Base-by-base conservation (phyloP, 768 basidiomycete genomes). In the Fibroporia radiculosa region DNA sequence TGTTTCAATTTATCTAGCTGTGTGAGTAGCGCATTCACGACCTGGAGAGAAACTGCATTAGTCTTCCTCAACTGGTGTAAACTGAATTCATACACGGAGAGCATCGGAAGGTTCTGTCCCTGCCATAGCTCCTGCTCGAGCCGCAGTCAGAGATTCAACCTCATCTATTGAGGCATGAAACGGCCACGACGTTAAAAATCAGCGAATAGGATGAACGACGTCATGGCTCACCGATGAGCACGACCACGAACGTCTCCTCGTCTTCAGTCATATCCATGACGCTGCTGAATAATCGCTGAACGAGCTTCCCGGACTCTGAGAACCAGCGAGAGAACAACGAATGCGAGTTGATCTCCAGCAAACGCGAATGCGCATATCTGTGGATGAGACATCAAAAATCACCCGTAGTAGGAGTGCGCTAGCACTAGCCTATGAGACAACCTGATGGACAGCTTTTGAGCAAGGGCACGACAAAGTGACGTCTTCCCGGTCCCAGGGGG, bases 251-350 rank as follows among this genome's bases (percentile, higher is more conserved):
- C 13, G 79, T 78, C 45, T 83, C 80, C 50, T 93, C 89, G 55
- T 97, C 93, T 40, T 96, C 93, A 0, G 88, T 84, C 65, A 98
- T 74, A 52, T 96, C 93, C 29, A 76, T 87, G 45, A 99, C 91
- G 47, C 76, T 86, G 29, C 73, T 77, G 60, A 98, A 99, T 14
- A 99, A 70, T 37, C 86, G 78, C 57, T 98, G 95, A 1, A 99
- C 96, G 23, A 99, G 79, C 63, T 99, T 99, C 13, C 96, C 96
- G 0, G 93, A 96, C 61, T 99, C 96, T 0, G 93, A 97, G 66
- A 98, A 99, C 95, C 96, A 99, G 55, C 93, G 88, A 13, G 91
- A 93, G 62, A 99, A 98, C 13, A 99, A 74, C 1, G 93, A 97
- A 65, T 98, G 96, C 0, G 96, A 93, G 60, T 98, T 98, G 58